These are phyloP conservation scores for Tirmania nivea DNA, from an alignment of 495 filamentous ascomycete genomes.

Conservation along the genomic window DNA sequence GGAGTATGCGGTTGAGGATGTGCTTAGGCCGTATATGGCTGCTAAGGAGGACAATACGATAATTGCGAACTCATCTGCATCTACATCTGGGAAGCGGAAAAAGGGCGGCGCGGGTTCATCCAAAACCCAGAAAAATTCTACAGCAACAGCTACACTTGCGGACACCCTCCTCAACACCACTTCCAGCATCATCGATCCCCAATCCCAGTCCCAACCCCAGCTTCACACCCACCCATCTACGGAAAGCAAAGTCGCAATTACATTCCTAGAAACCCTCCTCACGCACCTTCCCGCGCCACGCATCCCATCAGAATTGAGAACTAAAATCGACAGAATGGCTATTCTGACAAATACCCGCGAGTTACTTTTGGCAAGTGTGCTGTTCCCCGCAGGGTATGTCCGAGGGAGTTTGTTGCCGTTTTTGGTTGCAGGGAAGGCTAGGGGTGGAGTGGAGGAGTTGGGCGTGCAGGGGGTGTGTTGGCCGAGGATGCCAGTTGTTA, in stretches of 20 bases:
- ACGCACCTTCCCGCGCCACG: constrained; percentile 4
- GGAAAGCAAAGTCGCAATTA: no score
- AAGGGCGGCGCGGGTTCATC: no score
- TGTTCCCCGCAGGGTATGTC: constrained; percentile 10
- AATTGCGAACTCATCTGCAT: no score
- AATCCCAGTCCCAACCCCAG: no score
- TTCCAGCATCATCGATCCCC: neutral
- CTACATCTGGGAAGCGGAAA: no score
- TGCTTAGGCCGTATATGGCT: no score
- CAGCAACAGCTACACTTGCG: neutral
- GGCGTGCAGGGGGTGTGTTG: constrained; percentile 11
- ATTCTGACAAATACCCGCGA: constrained; percentile 12
- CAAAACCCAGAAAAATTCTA: no score
- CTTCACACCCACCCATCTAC: neutral
- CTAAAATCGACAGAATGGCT: constrained; percentile 14
- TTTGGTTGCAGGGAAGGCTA: constrained; percentile 5
- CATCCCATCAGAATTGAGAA: constrained; percentile 11
- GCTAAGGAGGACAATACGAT: no score
- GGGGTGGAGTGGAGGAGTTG: neutral
- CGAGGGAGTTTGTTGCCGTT: constrained; percentile 11
- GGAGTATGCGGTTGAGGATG: neutral
- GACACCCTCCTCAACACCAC: constrained; percentile 3
- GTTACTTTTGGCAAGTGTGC: constrained; percentile 15
- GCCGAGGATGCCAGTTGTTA: constrained; percentile 16
- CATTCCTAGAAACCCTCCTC: neutral